Evolutionary conservation across 176 grass and related monocot species (phyloP).

Genomic region (Avena sativa): DNA sequence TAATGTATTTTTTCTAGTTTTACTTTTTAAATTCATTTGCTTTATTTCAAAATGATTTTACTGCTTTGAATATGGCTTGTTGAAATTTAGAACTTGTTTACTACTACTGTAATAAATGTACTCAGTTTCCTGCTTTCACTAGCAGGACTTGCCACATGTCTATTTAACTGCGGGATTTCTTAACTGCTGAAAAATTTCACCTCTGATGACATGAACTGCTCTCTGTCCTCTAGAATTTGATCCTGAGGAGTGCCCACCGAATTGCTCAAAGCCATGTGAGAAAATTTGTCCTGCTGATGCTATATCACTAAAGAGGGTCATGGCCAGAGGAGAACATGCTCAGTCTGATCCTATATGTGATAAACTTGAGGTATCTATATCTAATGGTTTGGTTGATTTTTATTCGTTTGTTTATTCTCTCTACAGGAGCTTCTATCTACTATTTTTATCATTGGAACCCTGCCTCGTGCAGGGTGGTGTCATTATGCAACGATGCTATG

Average conservation of each 20-base stretch:
- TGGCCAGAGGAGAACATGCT: constrained; percentile 26
- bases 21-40: neutral
- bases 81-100: neutral
- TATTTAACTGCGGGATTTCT: constrained; percentile 12
- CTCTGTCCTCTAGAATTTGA: constrained; percentile 71
- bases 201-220: constrained; percentile 34
- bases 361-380: constrained; percentile 70
- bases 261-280: constrained; percentile 91
- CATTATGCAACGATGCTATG: constrained; percentile 83
- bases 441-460: constrained; percentile 18
- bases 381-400: constrained; percentile 19
- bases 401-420: constrained; percentile 23
- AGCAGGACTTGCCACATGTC: neutral
- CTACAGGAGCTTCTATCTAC: neutral
- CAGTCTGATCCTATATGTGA: constrained; percentile 26
- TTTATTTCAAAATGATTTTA: neutral
- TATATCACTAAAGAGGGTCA: constrained; percentile 60
- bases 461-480: constrained; percentile 70
- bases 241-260: constrained; percentile 70
- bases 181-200: neutral
- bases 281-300: constrained; percentile 85
- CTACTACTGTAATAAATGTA: neutral
- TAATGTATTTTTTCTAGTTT: neutral
- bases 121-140: constrained; percentile 4
- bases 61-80: neutral